Evolutionary conservation across 202 grass and related monocot genomes (phyloP).

Genomic region (Brachypodium distachyon): DNA sequence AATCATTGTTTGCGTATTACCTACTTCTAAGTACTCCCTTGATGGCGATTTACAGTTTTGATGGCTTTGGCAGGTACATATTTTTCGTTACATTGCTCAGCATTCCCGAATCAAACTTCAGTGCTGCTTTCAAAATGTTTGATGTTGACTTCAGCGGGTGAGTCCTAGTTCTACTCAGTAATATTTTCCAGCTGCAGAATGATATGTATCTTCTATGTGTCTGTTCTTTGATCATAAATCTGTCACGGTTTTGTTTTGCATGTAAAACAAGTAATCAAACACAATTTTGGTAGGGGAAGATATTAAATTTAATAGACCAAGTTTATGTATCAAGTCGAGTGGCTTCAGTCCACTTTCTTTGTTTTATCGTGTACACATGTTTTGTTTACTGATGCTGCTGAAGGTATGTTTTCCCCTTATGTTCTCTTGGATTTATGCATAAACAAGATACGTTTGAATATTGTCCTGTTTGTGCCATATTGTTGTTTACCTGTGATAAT

Average conservation of each 20-base stretch:
- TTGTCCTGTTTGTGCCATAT: conserved; percentile 34
- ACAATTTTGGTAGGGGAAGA: not conserved
- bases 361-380: conserved; percentile 4
- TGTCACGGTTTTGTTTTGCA: not conserved
- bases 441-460: conserved; percentile 26
- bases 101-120: conserved; percentile 81
- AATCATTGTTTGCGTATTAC: not conserved
- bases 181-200: conserved; percentile 14
- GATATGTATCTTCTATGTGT: not conserved
- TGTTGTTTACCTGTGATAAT: conserved; percentile 74
- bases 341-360: not conserved
- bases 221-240: not conserved
- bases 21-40: conserved; percentile 1
- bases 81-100: conserved; percentile 95
- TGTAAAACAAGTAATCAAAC: not conserved
- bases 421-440: conserved; percentile 29
- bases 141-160: conserved; percentile 82
- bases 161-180: conserved; percentile 30
- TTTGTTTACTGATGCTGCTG: conserved; percentile 18
- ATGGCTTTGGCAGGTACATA: conserved; percentile 63
- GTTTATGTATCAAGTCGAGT: not conserved
- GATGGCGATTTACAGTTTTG: not conserved
- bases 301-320: not conserved
- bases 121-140: conserved; percentile 97
- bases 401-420: conserved; percentile 32